Conservation (phyloP, 352 stramenopile species). For the Pythium angustatum region DNA sequence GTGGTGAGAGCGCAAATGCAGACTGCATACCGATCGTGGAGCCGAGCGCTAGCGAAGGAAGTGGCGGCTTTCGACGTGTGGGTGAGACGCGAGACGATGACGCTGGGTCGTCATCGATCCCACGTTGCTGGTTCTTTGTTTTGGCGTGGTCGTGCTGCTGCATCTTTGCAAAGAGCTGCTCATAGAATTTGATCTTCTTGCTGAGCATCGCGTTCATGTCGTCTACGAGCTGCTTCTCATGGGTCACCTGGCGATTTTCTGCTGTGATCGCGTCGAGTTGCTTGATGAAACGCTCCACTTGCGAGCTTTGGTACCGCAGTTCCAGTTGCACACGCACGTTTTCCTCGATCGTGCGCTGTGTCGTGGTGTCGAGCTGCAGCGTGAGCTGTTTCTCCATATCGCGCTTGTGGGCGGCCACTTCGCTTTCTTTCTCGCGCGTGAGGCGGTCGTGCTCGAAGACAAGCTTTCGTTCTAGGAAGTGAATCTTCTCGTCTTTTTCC, state of each 20-base stretch:
- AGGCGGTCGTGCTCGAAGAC: slow-evolving; percentile 63
- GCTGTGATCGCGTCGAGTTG: slow-evolving; percentile 41
- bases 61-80: slow-evolving; percentile 37
- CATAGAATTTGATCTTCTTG: slow-evolving; percentile 69
- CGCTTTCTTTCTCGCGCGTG: slow-evolving; percentile 48
- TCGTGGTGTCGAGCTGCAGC: slow-evolving; percentile 59
- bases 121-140: slow-evolving; percentile 5
- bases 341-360: slow-evolving; percentile 63
- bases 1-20: slow-evolving; percentile 18
- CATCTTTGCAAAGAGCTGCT: slow-evolving; percentile 66
- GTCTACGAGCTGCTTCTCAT: slow-evolving; percentile 60
- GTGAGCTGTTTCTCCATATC: slow-evolving; percentile 53
- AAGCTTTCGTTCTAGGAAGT: slow-evolving; percentile 56
- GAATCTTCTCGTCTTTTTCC: slow-evolving; percentile 49
- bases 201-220: slow-evolving; percentile 61
- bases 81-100: slow-evolving; percentile 17
- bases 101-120: background rate
- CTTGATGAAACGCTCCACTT: slow-evolving; percentile 57
- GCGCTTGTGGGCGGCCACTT: slow-evolving; percentile 43
- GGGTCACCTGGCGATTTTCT: slow-evolving; percentile 41
- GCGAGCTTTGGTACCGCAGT: slow-evolving; percentile 56
- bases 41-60: slow-evolving; percentile 31
- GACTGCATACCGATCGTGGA: slow-evolving; percentile 24
- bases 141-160: slow-evolving; percentile 47
- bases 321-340: slow-evolving; percentile 66